These are phyloP conservation scores for Penicillium parvum DNA, from an alignment of 495 filamentous ascomycete genomes.

Conservation along the genomic window DNA sequence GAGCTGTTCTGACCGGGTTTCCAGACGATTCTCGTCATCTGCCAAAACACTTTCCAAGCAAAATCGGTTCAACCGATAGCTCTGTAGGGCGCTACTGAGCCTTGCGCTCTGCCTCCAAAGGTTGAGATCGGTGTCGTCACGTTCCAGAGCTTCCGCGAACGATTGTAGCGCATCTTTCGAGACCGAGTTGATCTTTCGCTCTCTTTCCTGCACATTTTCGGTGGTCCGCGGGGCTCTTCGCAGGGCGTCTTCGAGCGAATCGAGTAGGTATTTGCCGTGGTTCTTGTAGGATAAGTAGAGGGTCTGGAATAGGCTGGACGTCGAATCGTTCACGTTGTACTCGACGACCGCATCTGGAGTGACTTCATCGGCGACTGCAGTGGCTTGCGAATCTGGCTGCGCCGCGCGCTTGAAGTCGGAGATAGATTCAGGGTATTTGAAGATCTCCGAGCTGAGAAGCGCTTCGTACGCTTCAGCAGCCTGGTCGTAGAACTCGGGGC, in stretches of 20 bases:
- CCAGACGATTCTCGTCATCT: constrained; percentile 67
- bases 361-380: constrained; percentile 38
- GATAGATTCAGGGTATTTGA: constrained; percentile 78
- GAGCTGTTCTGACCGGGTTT: constrained; percentile 67
- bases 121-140: constrained; percentile 88
- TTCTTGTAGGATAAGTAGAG: constrained; percentile 94
- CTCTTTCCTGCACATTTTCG: constrained; percentile 36
- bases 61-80: constrained; percentile 72
- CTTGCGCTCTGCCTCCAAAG: constrained; percentile 87
- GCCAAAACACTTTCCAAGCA: constrained; percentile 90
- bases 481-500: constrained; percentile 66
- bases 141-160: constrained; percentile 74
- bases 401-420: constrained; percentile 70
- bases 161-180: constrained; percentile 46
- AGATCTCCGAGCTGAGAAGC: constrained; percentile 89
- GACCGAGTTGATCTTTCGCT: constrained; percentile 21
- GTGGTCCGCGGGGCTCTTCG: constrained; percentile 22
- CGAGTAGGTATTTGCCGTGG: constrained; percentile 82
- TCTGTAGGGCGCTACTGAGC: constrained; percentile 69
- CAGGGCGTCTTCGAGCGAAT: constrained; percentile 54
- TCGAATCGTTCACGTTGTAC: constrained; percentile 53
- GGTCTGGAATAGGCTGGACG: constrained; percentile 79
- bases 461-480: constrained; percentile 78
- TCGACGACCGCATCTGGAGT: constrained; percentile 41
- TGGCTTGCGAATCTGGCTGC: constrained; percentile 53